Base-by-base conservation (phyloP, 768 basidiomycete species). In the Tylopilus subfusipes region DNA sequence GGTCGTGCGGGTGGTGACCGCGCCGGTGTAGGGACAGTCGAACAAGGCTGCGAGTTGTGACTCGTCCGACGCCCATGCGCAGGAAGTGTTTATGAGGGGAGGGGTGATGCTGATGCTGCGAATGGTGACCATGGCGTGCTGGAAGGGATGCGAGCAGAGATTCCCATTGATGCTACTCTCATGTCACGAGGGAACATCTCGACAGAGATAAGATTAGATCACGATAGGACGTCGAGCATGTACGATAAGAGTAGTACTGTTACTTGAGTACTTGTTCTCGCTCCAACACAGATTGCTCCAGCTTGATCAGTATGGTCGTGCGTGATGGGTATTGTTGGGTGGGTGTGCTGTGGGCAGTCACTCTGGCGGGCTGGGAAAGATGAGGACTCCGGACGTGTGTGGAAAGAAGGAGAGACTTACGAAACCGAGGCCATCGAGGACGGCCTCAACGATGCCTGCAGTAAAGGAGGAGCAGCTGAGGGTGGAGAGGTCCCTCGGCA, bases 381-480 rank as follows among this genome's bases (percentile, higher is more conserved):
- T 59, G 57, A 62, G 61, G 46, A 8, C n/a, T n/a, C n/a, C n/a
- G 58, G 39, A 29, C 14, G 53, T 27, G 40, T 14, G 27, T 10
- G 48, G 45, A 59, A 43, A 31, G 18, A 42, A 19, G 27, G 34
- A 10, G 51, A 5, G n/a, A 83, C 93, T 66, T 67, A 97, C 95
- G 63, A 98, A 93, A 54, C 93, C 91, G 24, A 96, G 77, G 1
- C 93, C 94, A 68, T 98, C 95, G 58, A 98, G 77, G 16, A 96
- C 92, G 12, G 95, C 97, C 73, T 99, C 97, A 13, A 99, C 96
- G 46, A 99, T 86, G 2, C 97, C 97, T 12, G 97, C 97, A 0
- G 93, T 93, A 67, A 96, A 90, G 3, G 97, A 98, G n/a, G 93
- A 97, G 66, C 94, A 98, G 63, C 90, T 95, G 36, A 99, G 79